phyloP scores from a whole-genome alignment of 306 rosid genomes.

The Adenanthera pavonina region DNA sequence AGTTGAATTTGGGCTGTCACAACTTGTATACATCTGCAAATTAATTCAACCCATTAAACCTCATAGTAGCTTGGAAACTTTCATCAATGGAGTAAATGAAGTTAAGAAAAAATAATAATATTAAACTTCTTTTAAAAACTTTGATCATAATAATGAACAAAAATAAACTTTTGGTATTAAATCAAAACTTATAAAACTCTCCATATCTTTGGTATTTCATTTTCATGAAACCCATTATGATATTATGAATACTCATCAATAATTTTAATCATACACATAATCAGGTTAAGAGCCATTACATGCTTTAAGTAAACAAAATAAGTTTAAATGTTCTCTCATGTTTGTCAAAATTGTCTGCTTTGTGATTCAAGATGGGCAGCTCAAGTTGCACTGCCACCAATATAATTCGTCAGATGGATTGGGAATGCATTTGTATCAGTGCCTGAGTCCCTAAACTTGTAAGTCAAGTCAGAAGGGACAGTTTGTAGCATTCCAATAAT shows the following conservation, averaged over 20 bases:
- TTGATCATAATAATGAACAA: too few species aligned
- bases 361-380: not conserved
- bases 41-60: too few species aligned
- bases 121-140: not conserved
- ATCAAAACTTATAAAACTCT: too few species aligned
- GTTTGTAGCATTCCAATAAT: not conserved
- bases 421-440: not conserved
- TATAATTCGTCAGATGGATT: not conserved
- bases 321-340: not conserved
- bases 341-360: not conserved
- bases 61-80: not conserved
- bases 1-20: too few species aligned
- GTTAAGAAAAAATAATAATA: not conserved
- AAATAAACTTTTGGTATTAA: too few species aligned
- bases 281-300: not conserved
- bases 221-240: too few species aligned
- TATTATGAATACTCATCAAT: too few species aligned
- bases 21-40: too few species aligned
- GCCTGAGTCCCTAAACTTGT: not conserved
- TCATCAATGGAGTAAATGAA: not conserved
- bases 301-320: not conserved
- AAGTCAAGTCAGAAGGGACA: not conserved
- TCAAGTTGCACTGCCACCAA: not conserved
- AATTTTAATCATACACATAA: too few species aligned
- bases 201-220: too few species aligned